Evolutionary conservation across 2,329 filamentous ascomycete genomes (phyloP).

Genomic region (Hypoxylon rubiginosum): DNA sequence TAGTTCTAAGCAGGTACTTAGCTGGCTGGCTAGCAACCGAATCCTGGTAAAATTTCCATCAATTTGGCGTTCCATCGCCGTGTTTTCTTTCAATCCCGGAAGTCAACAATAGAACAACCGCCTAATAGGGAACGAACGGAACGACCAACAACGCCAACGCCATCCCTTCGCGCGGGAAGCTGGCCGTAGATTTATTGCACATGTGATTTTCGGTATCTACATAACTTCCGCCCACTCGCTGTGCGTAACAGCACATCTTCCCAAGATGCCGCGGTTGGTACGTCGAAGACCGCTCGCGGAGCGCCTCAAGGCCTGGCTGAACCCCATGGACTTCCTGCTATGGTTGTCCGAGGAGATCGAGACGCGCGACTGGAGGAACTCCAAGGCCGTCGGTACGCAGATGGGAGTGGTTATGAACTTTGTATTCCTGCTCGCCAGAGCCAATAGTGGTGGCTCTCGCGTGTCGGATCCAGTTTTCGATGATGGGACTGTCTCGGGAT

Average conservation of each 20-base stretch:
- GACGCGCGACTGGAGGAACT: conserved; percentile 92
- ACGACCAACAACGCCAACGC: conserved; percentile 11
- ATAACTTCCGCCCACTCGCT: conserved; percentile 3
- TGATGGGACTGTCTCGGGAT: conserved; percentile 74
- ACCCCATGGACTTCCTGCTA: conserved; percentile 89
- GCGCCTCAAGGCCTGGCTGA: conserved; percentile 83
- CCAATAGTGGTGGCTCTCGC: conserved; percentile 73
- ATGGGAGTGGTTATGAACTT: conserved; percentile 84
- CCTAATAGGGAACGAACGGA: neutral
- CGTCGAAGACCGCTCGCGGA: conserved; percentile 83
- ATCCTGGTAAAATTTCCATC: conserved; percentile 26
- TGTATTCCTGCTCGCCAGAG: conserved; percentile 83
- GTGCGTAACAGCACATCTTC: conserved; percentile 17
- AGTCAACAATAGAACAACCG: conserved; percentile 31
- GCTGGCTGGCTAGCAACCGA: conserved; percentile 20
- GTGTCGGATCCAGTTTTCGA: conserved; percentile 86
- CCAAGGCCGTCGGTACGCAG: conserved; percentile 80
- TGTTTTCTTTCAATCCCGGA: conserved; percentile 26
- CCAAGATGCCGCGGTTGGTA: conserved; percentile 80
- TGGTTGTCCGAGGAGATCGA: conserved; percentile 95
- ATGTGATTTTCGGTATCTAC: conserved; percentile 30
- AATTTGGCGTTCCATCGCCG: conserved; percentile 22
- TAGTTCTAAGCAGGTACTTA: conserved; percentile 10
- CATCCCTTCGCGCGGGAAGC: conserved; percentile 16
- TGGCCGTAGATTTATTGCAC: conserved; percentile 11